phyloP scores from a whole-genome alignment of 2,329 filamentous ascomycete genomes.

The Drechslera avenae region DNA sequence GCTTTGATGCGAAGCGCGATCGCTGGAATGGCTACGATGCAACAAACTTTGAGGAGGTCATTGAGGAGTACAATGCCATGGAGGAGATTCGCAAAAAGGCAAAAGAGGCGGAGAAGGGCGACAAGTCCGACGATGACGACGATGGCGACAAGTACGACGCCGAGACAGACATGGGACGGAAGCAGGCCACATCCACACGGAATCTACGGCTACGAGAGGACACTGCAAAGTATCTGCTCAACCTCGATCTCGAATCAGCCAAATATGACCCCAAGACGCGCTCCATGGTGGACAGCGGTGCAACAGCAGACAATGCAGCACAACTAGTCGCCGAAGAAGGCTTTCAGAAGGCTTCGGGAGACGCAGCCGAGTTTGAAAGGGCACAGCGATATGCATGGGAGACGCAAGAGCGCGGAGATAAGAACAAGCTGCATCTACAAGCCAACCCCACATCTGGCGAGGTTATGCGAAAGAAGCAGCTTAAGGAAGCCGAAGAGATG shows the following conservation, averaged over 20 bases:
- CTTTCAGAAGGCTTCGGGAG: conserved; percentile 85
- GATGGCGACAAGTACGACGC: conserved; percentile 78
- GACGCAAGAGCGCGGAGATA: conserved; percentile 79
- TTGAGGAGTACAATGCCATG: conserved; percentile 86
- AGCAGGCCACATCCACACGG: conserved; percentile 87
- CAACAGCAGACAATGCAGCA: conserved; percentile 77
- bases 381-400: conserved; percentile 95
- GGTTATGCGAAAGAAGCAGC: conserved; percentile 78
- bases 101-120: conserved; percentile 45
- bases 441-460: conserved; percentile 96
- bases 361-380: conserved; percentile 88
- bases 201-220: conserved; percentile 94
- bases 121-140: conserved; percentile 54
- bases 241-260: conserved; percentile 92
- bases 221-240: conserved; percentile 94
- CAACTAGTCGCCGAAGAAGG: conserved; percentile 89
- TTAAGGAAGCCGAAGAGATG: conserved; percentile 72
- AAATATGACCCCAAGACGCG: conserved; percentile 98
- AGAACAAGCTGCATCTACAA: conserved; percentile 85
- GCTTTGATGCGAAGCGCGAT: conserved; percentile 97
- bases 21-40: conserved; percentile 98
- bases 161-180: conserved; percentile 93
- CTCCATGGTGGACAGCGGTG: conserved; percentile 84
- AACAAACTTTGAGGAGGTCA: conserved; percentile 81
- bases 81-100: conserved; percentile 70